These are phyloP conservation scores for Fusarium illudens DNA, from an alignment of 2,329 filamentous ascomycete species.

Conservation along the genomic window DNA sequence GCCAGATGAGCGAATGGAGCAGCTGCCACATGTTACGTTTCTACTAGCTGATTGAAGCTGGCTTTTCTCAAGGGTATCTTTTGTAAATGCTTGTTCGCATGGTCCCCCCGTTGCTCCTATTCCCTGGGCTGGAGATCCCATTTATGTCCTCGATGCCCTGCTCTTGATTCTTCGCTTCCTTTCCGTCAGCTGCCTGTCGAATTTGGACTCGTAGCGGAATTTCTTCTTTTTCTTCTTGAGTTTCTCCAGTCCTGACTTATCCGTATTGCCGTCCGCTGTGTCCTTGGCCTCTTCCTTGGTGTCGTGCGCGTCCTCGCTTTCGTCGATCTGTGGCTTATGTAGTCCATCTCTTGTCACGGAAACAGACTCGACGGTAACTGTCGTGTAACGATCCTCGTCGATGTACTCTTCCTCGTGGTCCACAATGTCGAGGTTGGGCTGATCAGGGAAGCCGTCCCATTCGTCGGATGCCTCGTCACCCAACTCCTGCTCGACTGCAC, in stretches of 20 bases:
- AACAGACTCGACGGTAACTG: constrained; percentile 91
- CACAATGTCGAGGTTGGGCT: constrained; percentile 59
- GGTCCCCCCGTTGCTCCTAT: constrained; percentile 28
- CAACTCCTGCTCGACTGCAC: constrained; percentile 52
- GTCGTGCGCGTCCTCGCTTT: constrained; percentile 50
- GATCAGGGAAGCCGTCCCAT: constrained; percentile 73
- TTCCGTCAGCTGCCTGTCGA: constrained; percentile 78
- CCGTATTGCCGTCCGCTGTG: constrained; percentile 32
- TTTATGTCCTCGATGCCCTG: constrained; percentile 34
- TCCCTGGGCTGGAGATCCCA: constrained; percentile 12
- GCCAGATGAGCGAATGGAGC: constrained; percentile 42
- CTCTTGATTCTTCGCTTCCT: constrained; percentile 77
- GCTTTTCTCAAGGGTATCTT: constrained; percentile 46
- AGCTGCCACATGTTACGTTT: constrained; percentile 45
- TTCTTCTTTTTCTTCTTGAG: constrained; percentile 87
- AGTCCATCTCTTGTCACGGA: constrained; percentile 79
- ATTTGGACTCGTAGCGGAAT: constrained; percentile 91
- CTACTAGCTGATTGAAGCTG: constrained; percentile 43
- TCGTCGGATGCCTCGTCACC: constrained; percentile 58
- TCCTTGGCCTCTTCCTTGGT: constrained; percentile 44
- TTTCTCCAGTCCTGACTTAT: constrained; percentile 49
- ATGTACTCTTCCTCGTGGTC: constrained; percentile 93
- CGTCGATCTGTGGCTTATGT: constrained; percentile 57
- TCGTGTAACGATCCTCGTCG: constrained; percentile 95
- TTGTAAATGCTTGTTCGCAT: constrained; percentile 31